Conservation (phyloP, 148 eudicot species). For the Limonium bicolor region DNA sequence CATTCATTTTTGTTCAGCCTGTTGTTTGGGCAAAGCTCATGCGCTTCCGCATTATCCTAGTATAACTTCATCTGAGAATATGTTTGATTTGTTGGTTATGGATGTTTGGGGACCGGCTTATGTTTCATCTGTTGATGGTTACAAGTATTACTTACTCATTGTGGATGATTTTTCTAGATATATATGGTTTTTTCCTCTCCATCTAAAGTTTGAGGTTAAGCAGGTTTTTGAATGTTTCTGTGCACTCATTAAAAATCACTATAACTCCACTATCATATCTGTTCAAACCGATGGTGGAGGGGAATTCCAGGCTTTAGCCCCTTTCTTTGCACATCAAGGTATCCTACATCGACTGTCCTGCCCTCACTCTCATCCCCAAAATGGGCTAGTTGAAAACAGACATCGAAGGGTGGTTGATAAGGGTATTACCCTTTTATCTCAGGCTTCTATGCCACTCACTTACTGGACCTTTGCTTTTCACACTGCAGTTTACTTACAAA, state of each 20-base stretch:
- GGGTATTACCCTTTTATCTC: background rate
- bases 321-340: background rate
- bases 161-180: background rate
- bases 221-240: background rate
- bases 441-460: background rate
- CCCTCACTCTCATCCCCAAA: background rate
- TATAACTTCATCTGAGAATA: background rate
- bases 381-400: background rate
- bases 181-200: background rate
- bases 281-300: background rate
- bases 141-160: too few relatives aligned
- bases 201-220: background rate
- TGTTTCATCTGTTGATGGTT: background rate
- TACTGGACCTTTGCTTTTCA: slow-evolving; percentile 1
- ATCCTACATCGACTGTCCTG: background rate
- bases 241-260: background rate
- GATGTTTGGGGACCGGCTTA: slow-evolving; percentile 3
- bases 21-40: background rate
- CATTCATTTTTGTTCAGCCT: too few relatives aligned
- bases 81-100: background rate
- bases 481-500: background rate
- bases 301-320: background rate
- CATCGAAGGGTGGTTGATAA: background rate
- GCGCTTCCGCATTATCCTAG: background rate
- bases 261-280: background rate